phyloP scores from a whole-genome alignment of 305 asterid species.

The Monarda citriodora region DNA sequence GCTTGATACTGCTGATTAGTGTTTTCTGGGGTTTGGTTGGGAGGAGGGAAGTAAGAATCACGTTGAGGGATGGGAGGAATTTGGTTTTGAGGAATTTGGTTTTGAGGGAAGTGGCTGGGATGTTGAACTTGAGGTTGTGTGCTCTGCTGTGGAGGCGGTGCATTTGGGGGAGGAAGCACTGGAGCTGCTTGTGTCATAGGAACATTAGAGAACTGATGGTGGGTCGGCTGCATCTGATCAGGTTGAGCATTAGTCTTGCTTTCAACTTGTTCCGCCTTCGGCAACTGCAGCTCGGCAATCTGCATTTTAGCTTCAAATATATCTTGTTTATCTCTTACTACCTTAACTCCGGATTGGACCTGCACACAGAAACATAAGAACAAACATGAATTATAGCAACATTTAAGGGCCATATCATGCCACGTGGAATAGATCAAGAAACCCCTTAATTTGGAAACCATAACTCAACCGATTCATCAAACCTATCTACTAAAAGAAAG shows the following conservation, averaged over 20 bases:
- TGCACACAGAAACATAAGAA: slow-evolving; percentile 29
- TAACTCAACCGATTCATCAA: slow-evolving; percentile 5
- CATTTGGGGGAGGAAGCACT: slow-evolving; percentile 41
- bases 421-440: slow-evolving; percentile 11
- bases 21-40: slow-evolving; percentile 60
- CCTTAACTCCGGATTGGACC: slow-evolving; percentile 76
- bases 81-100: slow-evolving; percentile 54
- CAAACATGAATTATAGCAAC: slow-evolving; percentile 10
- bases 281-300: slow-evolving; percentile 59
- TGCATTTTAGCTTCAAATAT: slow-evolving; percentile 70
- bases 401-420: background rate
- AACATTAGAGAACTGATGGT: slow-evolving; percentile 54
- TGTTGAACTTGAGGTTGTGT: slow-evolving; percentile 51
- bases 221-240: slow-evolving; percentile 48
- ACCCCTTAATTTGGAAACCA: slow-evolving; percentile 1
- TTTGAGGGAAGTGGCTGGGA: slow-evolving; percentile 61
- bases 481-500: background rate
- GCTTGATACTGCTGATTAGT: slow-evolving; percentile 45
- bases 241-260: slow-evolving; percentile 36
- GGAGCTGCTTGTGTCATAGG: slow-evolving; percentile 45
- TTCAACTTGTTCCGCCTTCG: slow-evolving; percentile 55
- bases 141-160: slow-evolving; percentile 51
- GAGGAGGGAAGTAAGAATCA: slow-evolving; percentile 64
- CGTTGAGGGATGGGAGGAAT: slow-evolving; percentile 51
- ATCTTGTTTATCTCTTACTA: slow-evolving; percentile 82